phyloP scores from a whole-genome alignment of 2,329 filamentous ascomycete species.

The Lomentospora prolificans region DNA sequence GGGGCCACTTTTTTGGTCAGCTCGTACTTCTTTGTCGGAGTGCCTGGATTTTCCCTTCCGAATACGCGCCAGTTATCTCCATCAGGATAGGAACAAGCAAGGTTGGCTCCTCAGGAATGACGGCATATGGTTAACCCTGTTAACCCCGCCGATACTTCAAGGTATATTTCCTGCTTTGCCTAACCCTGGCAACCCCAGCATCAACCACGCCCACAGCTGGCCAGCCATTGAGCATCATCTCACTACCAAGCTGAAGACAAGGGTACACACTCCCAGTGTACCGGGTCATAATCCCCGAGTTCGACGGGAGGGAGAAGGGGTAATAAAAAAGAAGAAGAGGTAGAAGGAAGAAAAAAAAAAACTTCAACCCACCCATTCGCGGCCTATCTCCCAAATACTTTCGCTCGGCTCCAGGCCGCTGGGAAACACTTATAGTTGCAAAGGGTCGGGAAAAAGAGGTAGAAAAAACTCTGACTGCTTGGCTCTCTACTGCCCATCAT shows the following conservation, averaged over 20 bases:
- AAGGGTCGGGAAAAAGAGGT: no score
- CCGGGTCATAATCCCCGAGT: not conserved
- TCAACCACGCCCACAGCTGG: not conserved
- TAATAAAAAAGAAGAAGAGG: no score
- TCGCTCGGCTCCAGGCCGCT: no score
- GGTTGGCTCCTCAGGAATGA: not conserved
- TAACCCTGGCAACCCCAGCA: not conserved
- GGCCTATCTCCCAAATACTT: no score
- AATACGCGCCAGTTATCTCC: not conserved
- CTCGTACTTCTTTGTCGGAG: not conserved
- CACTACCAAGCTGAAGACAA: not conserved
- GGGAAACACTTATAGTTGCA: no score
- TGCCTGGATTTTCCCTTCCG: not conserved
- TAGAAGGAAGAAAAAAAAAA: no score
- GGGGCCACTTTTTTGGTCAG: no score
- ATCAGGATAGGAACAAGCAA: not conserved
- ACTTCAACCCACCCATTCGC: no score
- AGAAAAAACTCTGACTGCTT: no score
- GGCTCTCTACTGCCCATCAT: no score
- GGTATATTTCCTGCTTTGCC: not conserved
- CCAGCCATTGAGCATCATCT: no score
- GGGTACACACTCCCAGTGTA: not conserved
- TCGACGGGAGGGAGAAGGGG: no score
- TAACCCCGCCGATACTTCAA: not conserved
- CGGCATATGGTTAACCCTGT: not conserved